A percentile compares a stretch with the other conserved stretches of the same genome.
Conservation (phyloP, 139 green algal species). For the Zygnema circumcarinatum region DNA sequence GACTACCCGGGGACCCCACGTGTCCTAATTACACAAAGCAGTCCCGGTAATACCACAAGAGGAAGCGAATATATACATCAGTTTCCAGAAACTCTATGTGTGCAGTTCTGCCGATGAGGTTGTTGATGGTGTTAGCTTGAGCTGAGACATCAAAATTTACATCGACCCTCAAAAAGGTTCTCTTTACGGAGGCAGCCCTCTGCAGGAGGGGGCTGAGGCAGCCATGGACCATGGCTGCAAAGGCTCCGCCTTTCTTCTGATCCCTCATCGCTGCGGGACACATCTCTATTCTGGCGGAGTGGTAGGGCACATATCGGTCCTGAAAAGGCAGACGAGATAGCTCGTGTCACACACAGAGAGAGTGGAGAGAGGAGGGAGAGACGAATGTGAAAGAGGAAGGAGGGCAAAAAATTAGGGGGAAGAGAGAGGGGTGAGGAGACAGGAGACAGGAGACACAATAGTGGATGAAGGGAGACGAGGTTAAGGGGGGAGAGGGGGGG, state of each 20-base stretch:
- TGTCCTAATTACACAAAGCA: constrained; percentile 51
- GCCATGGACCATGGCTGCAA: constrained; percentile 37
- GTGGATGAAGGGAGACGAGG: too few relatives aligned
- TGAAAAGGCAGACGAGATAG: constrained; percentile 54
- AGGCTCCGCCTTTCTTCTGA: constrained; percentile 32
- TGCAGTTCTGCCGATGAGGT: constrained; percentile 65
- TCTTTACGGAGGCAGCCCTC: not conserved
- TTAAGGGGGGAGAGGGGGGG: too few relatives aligned
- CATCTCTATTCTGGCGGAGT: constrained; percentile 66
- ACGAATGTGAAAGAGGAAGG: constrained; percentile 15
- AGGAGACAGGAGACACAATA: too few relatives aligned
- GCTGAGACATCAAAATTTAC: constrained; percentile 52
- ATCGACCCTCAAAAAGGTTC: constrained; percentile 32
- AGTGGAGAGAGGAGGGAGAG: not conserved
- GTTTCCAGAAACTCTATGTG: constrained; percentile 75
- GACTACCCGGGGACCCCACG: too few relatives aligned
- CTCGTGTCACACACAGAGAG: not conserved
- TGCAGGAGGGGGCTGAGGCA: constrained; percentile 33
- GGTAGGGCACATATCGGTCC: constrained; percentile 75
- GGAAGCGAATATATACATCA: constrained; percentile 55
- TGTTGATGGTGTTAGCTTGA: constrained; percentile 36
- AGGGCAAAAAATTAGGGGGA: not conserved
- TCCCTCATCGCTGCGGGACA: constrained; percentile 25
- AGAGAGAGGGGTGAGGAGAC: too few relatives aligned
- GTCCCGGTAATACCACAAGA: constrained; percentile 44